phyloP scores from a whole-genome alignment of 139 green algal species.

The Chlamydomonas schloesseri region DNA sequence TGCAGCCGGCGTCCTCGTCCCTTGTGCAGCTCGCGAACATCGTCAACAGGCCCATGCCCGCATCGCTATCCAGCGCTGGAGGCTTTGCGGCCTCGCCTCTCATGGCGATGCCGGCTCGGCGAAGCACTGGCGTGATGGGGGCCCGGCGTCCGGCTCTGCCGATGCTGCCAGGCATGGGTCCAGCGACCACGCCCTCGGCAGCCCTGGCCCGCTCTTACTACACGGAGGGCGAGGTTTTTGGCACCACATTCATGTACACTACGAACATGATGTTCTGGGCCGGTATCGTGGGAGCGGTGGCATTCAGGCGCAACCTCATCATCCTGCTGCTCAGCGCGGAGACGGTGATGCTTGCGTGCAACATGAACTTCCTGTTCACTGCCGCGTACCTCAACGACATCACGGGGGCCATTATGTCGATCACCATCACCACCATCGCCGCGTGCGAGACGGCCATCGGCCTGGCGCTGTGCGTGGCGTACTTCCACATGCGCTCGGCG shows the following conservation, averaged over 20 bases:
- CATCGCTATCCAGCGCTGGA: neutral
- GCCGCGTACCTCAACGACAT: constrained; percentile 66
- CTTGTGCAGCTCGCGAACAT: constrained; percentile 19
- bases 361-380: constrained; percentile 66
- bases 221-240: constrained; percentile 52
- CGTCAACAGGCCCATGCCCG: constrained; percentile 14
- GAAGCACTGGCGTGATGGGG: neutral
- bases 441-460: constrained; percentile 66
- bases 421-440: constrained; percentile 66
- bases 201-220: constrained; percentile 7
- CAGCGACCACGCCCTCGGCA: neutral
- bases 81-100: constrained; percentile 12
- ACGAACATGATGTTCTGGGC: constrained; percentile 68
- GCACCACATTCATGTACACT: constrained; percentile 42
- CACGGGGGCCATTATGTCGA: constrained; percentile 63
- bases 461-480: constrained; percentile 65
- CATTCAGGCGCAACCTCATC: constrained; percentile 63
- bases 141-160: constrained; percentile 1
- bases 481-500: constrained; percentile 61
- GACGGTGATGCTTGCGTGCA: constrained; percentile 66
- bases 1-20: neutral
- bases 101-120: neutral
- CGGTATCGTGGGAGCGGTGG: constrained; percentile 57
- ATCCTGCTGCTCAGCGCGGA: constrained; percentile 63
- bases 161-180: constrained; percentile 10